These are phyloP conservation scores for Aureobasidium sp. DNA, from an alignment of 2,329 filamentous ascomycete genomes.

Conservation along the genomic window DNA sequence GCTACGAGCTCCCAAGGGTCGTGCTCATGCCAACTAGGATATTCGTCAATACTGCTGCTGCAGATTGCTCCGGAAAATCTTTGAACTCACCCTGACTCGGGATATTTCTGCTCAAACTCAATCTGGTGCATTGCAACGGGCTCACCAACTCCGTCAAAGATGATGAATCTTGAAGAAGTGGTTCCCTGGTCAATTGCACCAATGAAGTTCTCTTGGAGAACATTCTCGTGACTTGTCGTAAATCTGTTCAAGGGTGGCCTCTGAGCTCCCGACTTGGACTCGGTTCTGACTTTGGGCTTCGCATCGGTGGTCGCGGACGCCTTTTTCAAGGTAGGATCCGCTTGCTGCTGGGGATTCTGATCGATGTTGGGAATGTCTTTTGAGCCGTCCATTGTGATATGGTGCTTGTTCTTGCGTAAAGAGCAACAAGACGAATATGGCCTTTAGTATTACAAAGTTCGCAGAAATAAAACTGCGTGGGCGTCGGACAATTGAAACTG, in stretches of 20 bases:
- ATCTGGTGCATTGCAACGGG: slow-evolving; percentile 74
- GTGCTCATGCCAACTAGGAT: slow-evolving; percentile 74
- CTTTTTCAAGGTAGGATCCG: slow-evolving; percentile 8
- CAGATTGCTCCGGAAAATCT: not conserved
- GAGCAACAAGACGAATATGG: not conserved
- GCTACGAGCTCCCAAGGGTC: slow-evolving; percentile 66
- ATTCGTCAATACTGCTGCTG: slow-evolving; percentile 6
- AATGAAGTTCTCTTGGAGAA: slow-evolving; percentile 55
- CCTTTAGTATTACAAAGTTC: not conserved
- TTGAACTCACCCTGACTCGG: slow-evolving; percentile 65
- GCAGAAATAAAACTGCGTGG: slow-evolving; percentile 9
- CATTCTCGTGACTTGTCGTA: slow-evolving; percentile 30
- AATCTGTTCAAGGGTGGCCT: slow-evolving; percentile 23
- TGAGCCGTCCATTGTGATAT: slow-evolving; percentile 9
- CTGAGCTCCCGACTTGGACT: slow-evolving; percentile 7
- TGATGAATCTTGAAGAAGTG: slow-evolving; percentile 76
- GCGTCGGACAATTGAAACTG: not conserved
- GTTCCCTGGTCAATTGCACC: slow-evolving; percentile 83
- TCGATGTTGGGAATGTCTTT: slow-evolving; percentile 8
- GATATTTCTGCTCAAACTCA: slow-evolving; percentile 74
- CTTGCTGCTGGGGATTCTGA: not conserved
- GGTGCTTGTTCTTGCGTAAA: not conserved
- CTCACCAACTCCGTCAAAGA: slow-evolving; percentile 70
- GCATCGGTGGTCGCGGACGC: slow-evolving; percentile 9
- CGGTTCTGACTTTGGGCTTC: slow-evolving; percentile 7